phyloP scores from a whole-genome alignment of 352 stramenopile species.

The Phytophthora pseudosyringae region DNA sequence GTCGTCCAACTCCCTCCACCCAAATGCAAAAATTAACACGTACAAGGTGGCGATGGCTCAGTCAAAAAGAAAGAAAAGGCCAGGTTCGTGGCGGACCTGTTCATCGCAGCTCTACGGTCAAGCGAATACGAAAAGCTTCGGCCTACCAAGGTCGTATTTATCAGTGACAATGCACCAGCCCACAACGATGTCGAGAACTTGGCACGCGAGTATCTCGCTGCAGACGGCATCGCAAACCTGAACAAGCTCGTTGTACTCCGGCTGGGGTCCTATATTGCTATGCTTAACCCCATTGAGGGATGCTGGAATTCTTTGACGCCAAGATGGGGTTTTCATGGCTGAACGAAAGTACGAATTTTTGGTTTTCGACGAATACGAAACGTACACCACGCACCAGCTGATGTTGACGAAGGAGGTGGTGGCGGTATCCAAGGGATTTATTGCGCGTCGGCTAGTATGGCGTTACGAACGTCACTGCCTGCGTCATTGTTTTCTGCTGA shows the following conservation, averaged over 20 bases:
- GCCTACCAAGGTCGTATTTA: slow-evolving; percentile 25
- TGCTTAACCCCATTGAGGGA: slow-evolving; percentile 35
- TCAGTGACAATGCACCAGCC: slow-evolving; percentile 26
- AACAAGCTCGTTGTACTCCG: slow-evolving; percentile 11
- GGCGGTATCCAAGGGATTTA: neutral
- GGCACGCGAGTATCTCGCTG: slow-evolving; percentile 3
- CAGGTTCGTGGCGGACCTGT: slow-evolving; percentile 31
- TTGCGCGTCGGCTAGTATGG: neutral
- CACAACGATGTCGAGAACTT: slow-evolving; percentile 16
- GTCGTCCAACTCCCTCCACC: slow-evolving; percentile 15
- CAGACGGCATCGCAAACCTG: slow-evolving; percentile 24
- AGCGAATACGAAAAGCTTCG: slow-evolving; percentile 24
- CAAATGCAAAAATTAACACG: slow-evolving; percentile 23
- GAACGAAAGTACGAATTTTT: slow-evolving; percentile 19
- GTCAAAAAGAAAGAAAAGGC: slow-evolving; percentile 24
- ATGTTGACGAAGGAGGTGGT: neutral
- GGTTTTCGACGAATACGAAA: slow-evolving; percentile 18
- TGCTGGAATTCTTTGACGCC: slow-evolving; percentile 31
- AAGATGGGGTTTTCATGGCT: slow-evolving; percentile 14
- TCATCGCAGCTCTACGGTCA: slow-evolving; percentile 11
- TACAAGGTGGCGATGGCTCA: slow-evolving; percentile 23
- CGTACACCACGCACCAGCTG: slow-evolving; percentile 1
- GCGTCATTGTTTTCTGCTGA: slow-evolving; percentile 9
- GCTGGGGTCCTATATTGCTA: slow-evolving; percentile 23
- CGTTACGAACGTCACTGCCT: slow-evolving; percentile 7